Evolutionary conservation across 495 filamentous ascomycete genomes (phyloP), one percentile per base, ranked within the genome.

Genomic region (Recurvomyces mirabilis): DNA sequence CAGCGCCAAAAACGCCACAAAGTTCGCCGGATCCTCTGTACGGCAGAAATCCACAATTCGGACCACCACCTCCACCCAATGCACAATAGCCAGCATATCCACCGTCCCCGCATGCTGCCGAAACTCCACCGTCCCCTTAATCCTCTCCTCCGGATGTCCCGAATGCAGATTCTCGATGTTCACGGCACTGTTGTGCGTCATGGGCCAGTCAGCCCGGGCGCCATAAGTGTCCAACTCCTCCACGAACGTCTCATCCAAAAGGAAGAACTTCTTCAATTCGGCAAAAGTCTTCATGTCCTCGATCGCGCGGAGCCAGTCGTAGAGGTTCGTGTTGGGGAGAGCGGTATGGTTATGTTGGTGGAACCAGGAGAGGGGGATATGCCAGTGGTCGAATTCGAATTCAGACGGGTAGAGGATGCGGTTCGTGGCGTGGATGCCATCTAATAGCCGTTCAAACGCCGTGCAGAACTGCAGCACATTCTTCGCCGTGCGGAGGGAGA

Each of bases 81-180:
- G 34, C 0, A 33, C 17, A 13, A 68, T 40, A 43, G 53, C 61
- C 1, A 37, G 24, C 0, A 54, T 35, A 28, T 65, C 60, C 1
- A 69, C 41, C 0, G 57, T 52, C 1, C 66, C 67, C 9, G 30
- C 53, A 10, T 63, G 63, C 39, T 68, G 63, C 15, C 67, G 57
- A 47, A 71, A 70, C 51, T 71, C 67, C 26, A 71, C 51, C 3
- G 24, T 42, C 5, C 23, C 37, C n/a, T n/a, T 40, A 2, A 4
- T 3, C 20, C 9, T 10, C 21, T 40, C 21, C 2, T 19, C 34
- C 18, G 19, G n/a, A n/a, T n/a, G n/a, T n/a, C n/a, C n/a, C 21
- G 14, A 25, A 40, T n/a, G n/a, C 2, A 40, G 37, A 18, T 40
- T 40, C 20, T 40, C 37, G 37, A 40, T 2, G 21, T 40, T 40